Base-by-base conservation (phyloP, 2,329 filamentous ascomycete genomes). In the Aotearoamyces nothofagi region DNA sequence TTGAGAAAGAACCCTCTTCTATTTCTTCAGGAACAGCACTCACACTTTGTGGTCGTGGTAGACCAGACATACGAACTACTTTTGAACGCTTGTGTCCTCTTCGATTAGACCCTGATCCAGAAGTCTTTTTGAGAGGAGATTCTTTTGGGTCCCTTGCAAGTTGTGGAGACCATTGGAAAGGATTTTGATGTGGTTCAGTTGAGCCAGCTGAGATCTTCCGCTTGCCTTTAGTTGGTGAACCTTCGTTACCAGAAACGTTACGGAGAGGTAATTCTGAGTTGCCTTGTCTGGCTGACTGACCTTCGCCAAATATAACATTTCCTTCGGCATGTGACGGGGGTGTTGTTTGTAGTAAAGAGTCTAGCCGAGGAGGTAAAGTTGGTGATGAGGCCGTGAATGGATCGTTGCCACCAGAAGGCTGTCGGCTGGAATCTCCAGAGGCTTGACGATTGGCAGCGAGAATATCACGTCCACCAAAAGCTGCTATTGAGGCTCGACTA, bases 161-260 rank as follows among this genome's bases (percentile, higher is more conserved):
- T 32, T 42, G 36, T 3, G 43, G 39, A 15, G 37, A 36, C 44
- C 43, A 45, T 30, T 40, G 43, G 14, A 45, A 48, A 4, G 40
- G 37, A 28, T 45, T 47, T 5, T 39, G 37, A 29, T 45, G 45
- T 4, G 20, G 28, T 17, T 34, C 23, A 11, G 23, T 29, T 12
- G 13, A n/a, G 9, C 11, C 19, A 23, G 26, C 8, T 25, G 26
- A 9, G n/a, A n/a, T n/a, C n/a, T n/a, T n/a, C n/a, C n/a, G n/a
- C n/a, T n/a, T n/a, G n/a, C n/a, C n/a, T 12, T n/a, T 10, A 8
- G 11, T 20, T 5, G 13, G 20, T 15, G 29, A 12, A 10, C 27
- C 33, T 10, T 35, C 16, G 22, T 45, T 48, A 6, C 40, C 39
- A 8, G 42, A 41, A 2, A 44, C 36, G 17, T 39, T 34, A 5